Percentiles rank a stretch among this genome's conserved stretches.
These are phyloP conservation scores for Knufia petricola DNA, from an alignment of 2,329 filamentous ascomycete genomes.

Conservation along the genomic window DNA sequence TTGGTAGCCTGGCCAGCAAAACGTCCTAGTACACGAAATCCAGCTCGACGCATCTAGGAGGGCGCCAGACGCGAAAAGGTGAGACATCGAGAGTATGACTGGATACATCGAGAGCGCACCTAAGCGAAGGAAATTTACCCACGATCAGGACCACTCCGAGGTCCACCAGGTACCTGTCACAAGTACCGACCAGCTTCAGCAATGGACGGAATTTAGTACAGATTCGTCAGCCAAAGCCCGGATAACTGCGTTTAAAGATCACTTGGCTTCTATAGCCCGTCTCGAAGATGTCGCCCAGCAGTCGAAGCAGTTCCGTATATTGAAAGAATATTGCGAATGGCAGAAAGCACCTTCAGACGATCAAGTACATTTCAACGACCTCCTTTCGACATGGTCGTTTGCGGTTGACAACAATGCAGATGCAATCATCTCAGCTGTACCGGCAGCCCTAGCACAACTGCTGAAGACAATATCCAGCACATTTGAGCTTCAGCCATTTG, in stretches of 20 bases:
- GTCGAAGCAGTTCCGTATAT: conserved; percentile 32
- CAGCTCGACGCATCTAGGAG: too few species aligned
- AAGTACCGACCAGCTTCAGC: conserved; percentile 55
- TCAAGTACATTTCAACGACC: conserved; percentile 57
- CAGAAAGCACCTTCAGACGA: conserved; percentile 47
- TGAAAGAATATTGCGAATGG: conserved; percentile 42
- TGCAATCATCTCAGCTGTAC: conserved; percentile 66
- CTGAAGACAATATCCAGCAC: conserved; percentile 66
- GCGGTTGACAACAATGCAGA: conserved; percentile 65
- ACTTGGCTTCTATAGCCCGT: conserved; percentile 32
- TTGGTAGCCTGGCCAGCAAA: too few species aligned
- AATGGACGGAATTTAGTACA: conserved; percentile 42
- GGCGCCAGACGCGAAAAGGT: too few species aligned
- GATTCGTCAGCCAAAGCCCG: conserved; percentile 24
- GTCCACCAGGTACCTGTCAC: conserved; percentile 23
- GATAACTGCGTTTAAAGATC: conserved; percentile 36
- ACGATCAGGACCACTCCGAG: too few species aligned
- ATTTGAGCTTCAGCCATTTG: conserved; percentile 64
- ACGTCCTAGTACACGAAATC: too few species aligned
- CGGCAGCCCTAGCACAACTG: conserved; percentile 71
- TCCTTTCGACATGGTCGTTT: conserved; percentile 83
- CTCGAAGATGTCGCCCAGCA: conserved; percentile 30
- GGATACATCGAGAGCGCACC: too few species aligned
- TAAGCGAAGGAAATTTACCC: too few species aligned
- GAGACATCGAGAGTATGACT: too few species aligned